Conservation (phyloP, 2,329 filamentous ascomycete species). For the Verticillium alfalfae region DNA sequence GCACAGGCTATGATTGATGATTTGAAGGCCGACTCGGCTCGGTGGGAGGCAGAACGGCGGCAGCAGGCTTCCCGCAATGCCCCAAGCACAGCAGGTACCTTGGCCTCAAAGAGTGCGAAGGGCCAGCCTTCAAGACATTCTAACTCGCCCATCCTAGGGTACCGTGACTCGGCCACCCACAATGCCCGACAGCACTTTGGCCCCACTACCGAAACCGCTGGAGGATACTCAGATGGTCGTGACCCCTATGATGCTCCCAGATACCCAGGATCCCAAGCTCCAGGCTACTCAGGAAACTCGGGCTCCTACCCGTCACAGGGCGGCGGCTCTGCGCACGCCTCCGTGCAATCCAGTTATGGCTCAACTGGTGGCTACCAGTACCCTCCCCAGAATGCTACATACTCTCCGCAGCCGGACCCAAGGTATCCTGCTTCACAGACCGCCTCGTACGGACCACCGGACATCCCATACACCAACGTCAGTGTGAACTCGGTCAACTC, state of each 20-base stretch:
- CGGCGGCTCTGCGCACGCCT: constrained; percentile 4
- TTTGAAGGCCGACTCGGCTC: constrained; percentile 55
- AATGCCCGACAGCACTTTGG: constrained; percentile 40
- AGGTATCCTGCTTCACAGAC: constrained; percentile 11
- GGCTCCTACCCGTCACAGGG: constrained; percentile 20
- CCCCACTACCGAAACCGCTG: constrained; percentile 27
- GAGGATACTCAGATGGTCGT: constrained; percentile 27
- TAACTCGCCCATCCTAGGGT: constrained; percentile 56
- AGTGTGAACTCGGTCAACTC: not conserved
- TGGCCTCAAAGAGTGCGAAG: constrained; percentile 43
- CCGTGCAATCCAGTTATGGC: constrained; percentile 18
- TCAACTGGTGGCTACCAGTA: constrained; percentile 13
- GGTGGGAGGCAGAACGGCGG: constrained; percentile 56
- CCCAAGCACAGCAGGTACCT: constrained; percentile 47
- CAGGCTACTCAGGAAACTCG: constrained; percentile 42
- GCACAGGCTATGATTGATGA: constrained; percentile 59
- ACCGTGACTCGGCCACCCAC: constrained; percentile 49
- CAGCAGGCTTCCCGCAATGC: constrained; percentile 47
- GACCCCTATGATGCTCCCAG: constrained; percentile 36
- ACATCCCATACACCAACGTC: constrained; percentile 9
- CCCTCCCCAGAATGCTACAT: constrained; percentile 7
- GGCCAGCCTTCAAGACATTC: constrained; percentile 45
- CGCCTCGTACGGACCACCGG: constrained; percentile 4
- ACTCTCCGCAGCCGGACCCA: constrained; percentile 9
- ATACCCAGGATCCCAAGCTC: constrained; percentile 45